Evolutionary conservation across 352 stramenopile species (phyloP).

Genomic region (Pythium dissotocum): DNA sequence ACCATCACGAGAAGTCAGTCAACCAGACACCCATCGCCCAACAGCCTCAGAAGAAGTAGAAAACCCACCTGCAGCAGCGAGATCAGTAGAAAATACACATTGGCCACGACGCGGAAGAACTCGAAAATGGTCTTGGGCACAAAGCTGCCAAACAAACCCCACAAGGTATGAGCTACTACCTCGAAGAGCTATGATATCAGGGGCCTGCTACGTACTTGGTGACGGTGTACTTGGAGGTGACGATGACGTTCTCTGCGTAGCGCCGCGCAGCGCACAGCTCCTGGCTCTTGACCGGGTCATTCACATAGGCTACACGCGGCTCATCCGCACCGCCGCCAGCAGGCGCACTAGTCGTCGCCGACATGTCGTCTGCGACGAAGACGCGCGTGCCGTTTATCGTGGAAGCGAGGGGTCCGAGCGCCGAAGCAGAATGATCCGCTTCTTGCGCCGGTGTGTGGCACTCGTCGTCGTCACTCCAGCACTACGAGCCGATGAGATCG

Average conservation of each 20-base stretch:
- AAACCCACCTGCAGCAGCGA: slow-evolving; percentile 80
- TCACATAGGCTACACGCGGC: slow-evolving; percentile 54
- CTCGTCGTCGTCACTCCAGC: neutral
- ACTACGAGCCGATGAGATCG: neutral
- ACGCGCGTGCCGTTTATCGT: slow-evolving; percentile 24
- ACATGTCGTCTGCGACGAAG: slow-evolving; percentile 25
- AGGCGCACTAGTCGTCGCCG: neutral
- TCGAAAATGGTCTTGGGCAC: slow-evolving; percentile 93
- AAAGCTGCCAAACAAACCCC: slow-evolving; percentile 61
- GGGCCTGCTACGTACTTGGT: slow-evolving; percentile 18
- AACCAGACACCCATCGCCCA: too few species aligned
- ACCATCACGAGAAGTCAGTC: neutral
- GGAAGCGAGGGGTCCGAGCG: slow-evolving; percentile 3
- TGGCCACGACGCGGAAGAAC: slow-evolving; percentile 93
- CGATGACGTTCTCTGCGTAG: slow-evolving; percentile 81
- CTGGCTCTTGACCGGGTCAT: slow-evolving; percentile 52
- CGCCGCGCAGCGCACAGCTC: slow-evolving; percentile 45
- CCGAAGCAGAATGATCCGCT: slow-evolving; percentile 1
- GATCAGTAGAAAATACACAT: slow-evolving; percentile 95
- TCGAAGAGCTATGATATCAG: too few species aligned
- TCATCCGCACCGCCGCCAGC: neutral
- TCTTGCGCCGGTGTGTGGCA: neutral
- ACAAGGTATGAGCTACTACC: neutral
- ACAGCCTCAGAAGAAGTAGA: too few species aligned
- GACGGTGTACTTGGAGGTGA: slow-evolving; percentile 92